These are phyloP conservation scores for Cryptococcus hybrid DNA, from an alignment of 1,284 basidiomycete genomes.

Conservation along the genomic window DNA sequence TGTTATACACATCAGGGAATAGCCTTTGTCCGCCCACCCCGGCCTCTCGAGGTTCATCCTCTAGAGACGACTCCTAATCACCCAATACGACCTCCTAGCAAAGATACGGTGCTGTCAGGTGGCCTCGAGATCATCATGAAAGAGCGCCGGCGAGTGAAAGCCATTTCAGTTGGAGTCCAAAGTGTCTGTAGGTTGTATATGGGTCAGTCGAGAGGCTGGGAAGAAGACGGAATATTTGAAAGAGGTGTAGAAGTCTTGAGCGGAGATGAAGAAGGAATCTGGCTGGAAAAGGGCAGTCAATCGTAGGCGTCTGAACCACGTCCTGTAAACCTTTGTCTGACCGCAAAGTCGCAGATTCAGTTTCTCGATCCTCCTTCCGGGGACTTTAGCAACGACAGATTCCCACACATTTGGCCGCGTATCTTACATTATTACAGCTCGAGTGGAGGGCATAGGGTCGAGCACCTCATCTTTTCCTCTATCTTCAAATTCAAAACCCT, in stretches of 20 bases:
- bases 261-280: slow-evolving; percentile 40
- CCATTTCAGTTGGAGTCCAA: slow-evolving; percentile 45
- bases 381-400: slow-evolving; percentile 36
- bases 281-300: slow-evolving; percentile 41
- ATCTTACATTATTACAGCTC: slow-evolving; percentile 36
- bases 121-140: slow-evolving; percentile 46
- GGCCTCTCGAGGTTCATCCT: background rate
- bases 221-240: slow-evolving; percentile 47
- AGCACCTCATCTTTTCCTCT: slow-evolving; percentile 6
- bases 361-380: slow-evolving; percentile 36
- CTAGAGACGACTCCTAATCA: background rate
- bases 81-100: slow-evolving; percentile 25
- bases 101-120: slow-evolving; percentile 46
- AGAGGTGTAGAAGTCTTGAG: slow-evolving; percentile 37
- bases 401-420: slow-evolving; percentile 29
- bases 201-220: slow-evolving; percentile 36
- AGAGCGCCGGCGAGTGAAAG: slow-evolving; percentile 37
- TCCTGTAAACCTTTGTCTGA: slow-evolving; percentile 8
- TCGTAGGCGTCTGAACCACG: slow-evolving; percentile 12
- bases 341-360: slow-evolving; percentile 20
- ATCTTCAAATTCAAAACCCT: slow-evolving; percentile 4
- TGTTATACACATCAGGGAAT: background rate
- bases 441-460: slow-evolving; percentile 18
- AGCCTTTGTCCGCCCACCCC: background rate
- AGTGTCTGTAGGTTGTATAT: slow-evolving; percentile 35